Evolutionary conservation across 495 filamentous ascomycete genomes (phyloP), one percentile per base, ranked within the genome.

Genomic region (Hypoxylon lenormandii): DNA sequence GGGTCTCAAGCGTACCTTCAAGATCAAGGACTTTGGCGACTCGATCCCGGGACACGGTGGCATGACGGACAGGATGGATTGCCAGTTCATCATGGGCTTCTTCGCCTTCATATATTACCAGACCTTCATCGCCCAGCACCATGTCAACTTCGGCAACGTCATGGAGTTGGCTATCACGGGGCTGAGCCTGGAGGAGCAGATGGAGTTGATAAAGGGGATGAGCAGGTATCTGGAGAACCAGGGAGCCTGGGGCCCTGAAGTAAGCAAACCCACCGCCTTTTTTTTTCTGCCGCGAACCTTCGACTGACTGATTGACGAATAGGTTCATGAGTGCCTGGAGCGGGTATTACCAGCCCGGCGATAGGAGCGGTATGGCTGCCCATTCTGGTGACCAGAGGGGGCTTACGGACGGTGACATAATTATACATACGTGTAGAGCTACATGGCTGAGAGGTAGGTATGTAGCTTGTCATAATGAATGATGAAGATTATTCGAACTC

Each of bases 61-160:
- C 67, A 98, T 99, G 79, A 99, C 96, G 5, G 96, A 99, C 77
- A 89, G 96, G 21, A 98, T 99, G 96, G 96, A 99, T 74, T 99
- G 96, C 80, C 96, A 99, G 76, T 97, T 97, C 81, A 98, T 97
- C 81, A 99, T 99, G 96, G 96, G 96, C 8, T 92, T 97, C 82
- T 98, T 99, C 72, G 87, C 96, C 11, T 98, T 91, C 80, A 91
- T 99, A 84, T 99, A 99, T 80, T 98, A 95, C 80, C 92, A 97
- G 78, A 94, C 92, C 73, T 99, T 99, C 77, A 95, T 99, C 74
- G 94, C 94, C 7, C 83, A 92, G 15, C 87, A 94, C 80, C 90
- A 90, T 71, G 88, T 90, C 7, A 91, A 83, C 58, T 89, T 96
- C 11, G 94, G 93, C 3, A 88, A 87, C 50, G 89, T 98, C 28